Evolutionary conservation across 2,329 filamentous ascomycete species (phyloP).

Genomic region (Calonectria ilicicola): DNA sequence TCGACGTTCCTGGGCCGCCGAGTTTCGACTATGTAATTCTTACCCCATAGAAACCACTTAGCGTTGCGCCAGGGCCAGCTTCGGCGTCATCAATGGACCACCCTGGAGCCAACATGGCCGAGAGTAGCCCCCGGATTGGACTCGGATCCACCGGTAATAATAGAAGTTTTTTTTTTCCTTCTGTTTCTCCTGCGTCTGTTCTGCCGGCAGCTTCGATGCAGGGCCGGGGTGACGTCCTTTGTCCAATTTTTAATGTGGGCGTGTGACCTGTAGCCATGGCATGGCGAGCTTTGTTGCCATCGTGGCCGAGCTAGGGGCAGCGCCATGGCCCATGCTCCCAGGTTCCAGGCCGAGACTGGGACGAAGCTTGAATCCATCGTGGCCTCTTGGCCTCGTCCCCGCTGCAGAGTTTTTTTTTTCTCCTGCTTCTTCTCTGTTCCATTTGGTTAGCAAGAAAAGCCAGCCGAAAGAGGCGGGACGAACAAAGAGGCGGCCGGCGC

Average conservation of each 20-base stretch:
- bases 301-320: constrained; percentile 8
- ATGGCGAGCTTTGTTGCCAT: constrained; percentile 32
- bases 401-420: neutral
- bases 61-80: constrained; percentile 11
- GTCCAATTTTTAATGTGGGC: neutral
- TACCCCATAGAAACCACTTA: constrained; percentile 45
- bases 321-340: constrained; percentile 16
- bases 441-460: neutral
- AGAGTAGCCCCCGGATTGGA: neutral
- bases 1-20: constrained; percentile 41
- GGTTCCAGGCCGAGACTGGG: neutral
- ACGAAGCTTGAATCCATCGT: constrained; percentile 16
- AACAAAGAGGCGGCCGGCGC: neutral
- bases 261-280: constrained; percentile 29
- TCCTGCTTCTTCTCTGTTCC: neutral
- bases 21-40: constrained; percentile 46
- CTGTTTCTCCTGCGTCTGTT: neutral
- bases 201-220: neutral
- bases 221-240: constrained; percentile 9
- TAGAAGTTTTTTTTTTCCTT: constrained; percentile 13
- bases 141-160: constrained; percentile 24
- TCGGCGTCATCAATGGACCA: neutral
- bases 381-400: neutral
- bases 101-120: neutral
- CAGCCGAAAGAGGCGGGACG: no score